These are phyloP conservation scores for Enterocytospora artemiae DNA, from an alignment of 371 early-diverging fungal genomes.

Conservation along the genomic window DNA sequence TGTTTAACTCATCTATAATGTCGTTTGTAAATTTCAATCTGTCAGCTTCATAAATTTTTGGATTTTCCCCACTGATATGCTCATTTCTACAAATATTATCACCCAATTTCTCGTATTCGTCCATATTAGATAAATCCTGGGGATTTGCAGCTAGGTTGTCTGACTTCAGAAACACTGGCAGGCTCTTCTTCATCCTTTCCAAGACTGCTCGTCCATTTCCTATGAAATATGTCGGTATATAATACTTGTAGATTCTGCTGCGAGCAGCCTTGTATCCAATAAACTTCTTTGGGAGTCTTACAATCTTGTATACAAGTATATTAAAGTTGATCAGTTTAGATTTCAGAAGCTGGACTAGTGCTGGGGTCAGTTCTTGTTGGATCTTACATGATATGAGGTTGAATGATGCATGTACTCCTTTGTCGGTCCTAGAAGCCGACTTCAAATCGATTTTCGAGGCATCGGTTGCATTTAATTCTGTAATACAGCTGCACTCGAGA, in stretches of 20 bases:
- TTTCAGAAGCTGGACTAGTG: conserved; percentile 60
- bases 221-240: conserved; percentile 79
- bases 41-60: not conserved
- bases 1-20: not conserved
- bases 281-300: conserved; percentile 67
- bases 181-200: conserved; percentile 17
- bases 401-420: conserved; percentile 95
- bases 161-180: not conserved
- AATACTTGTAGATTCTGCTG: conserved; percentile 85
- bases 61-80: not conserved
- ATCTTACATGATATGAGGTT: conserved; percentile 77
- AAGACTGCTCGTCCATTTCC: conserved; percentile 25
- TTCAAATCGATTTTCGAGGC: conserved; percentile 62
- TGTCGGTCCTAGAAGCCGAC: conserved; percentile 90
- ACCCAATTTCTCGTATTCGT: conserved; percentile 12
- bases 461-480: conserved; percentile 41
- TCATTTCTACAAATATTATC: conserved; percentile 1
- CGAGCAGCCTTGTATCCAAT: conserved; percentile 78
- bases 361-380: conserved; percentile 12
- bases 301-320: conserved; percentile 63
- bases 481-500: conserved; percentile 18
- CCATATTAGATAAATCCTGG: not conserved
- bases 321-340: conserved; percentile 69
- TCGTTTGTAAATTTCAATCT: not conserved
- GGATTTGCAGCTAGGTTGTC: not conserved